Evolutionary conservation across 352 stramenopile species (phyloP), one percentile per base, ranked within the genome.

Genomic region (Pythium pectinolyticum): DNA sequence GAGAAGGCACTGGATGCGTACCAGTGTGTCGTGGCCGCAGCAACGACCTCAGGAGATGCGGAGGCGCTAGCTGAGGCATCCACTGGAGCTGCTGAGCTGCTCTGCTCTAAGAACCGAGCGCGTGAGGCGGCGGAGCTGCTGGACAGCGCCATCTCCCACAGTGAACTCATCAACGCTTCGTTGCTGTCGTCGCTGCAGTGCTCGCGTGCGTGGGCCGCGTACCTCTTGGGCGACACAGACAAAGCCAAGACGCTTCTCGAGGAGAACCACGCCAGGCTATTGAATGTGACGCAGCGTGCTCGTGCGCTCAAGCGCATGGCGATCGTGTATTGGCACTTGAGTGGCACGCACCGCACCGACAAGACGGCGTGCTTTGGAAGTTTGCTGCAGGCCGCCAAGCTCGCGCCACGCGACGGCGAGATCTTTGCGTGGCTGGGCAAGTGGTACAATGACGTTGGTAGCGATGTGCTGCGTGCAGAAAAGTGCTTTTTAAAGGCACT

Each of bases 401-500:
- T 94, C 3, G 77, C 75, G 19, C 83, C 86, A 20, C 72, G 66
- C 11, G 85, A 94, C 48, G 74, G 72, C 0, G 81, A 90, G 31
- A 78, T 83, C 19, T 95, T 94, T 41, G 72, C 65, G 1, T 90
- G 76, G 75, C 66, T 95, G 27, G 87, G 87, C 10, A 80, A 80
- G 52, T 95, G 84, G 82, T 95, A 95, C 54, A 63, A 78, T 19
- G 74, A 84, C 20, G 59, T 93, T 2, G 77, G 60, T 5, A 69
- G 63, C 0, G 87, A 95, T 66, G 56, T 82, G 17, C 15, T 91
- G 25, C 84, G 85, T 20, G 87, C 85, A 1, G 85, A 94, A 48
- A 95, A 95, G 54, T 95, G 87, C 47, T 94, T 90, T 41, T 57
- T 95, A 34, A 94, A 94, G 53, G 84, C 87, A 20, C 72, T 95